Evolutionary conservation across 495 filamentous ascomycete species (phyloP), one percentile per base, ranked within the genome.

Genomic region (Aspergillus ostianus): DNA sequence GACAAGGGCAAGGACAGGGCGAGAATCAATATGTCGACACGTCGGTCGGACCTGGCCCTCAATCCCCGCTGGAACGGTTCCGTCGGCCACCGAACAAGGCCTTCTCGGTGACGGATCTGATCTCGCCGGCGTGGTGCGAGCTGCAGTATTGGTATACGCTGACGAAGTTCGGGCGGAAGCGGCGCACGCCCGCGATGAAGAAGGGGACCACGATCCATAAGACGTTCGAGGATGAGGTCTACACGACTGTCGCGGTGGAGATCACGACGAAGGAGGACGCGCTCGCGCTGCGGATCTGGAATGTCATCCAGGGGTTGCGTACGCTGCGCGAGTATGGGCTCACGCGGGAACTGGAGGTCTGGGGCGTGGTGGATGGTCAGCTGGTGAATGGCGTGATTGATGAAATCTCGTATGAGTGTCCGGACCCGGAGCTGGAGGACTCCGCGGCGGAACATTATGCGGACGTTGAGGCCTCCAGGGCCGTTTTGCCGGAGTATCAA

Each of bases 91-190:
- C 90, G 0, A 87, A 83, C 63, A 93, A 90, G 64, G 83, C 89
- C 0, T 83, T 98, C n/a, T 91, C 90, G 0, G 94, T 98, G 5
- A 90, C 91, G 2, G 94, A 98, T 71, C 69, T 98, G 47, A 83
- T 93, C 2, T 88, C 89, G 15, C 92, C 92, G 2, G 85, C 92
- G 9, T 98, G 94, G 94, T 98, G 94, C 70, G 95, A 98, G 71
- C 73, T 97, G 48, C 94, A 98, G 70, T 93, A 96, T 64, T 90
- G 85, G 80, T 98, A 92, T 76, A 87, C 84, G 0, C 81, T 98
- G 30, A 89, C 85, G 3, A 85, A 83, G 47, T 82, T 88, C 66
- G 95, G 95, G 18, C 82, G 80, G 64, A 92, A 87, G 72, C 85
- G 78, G 53, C 71, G 77, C 2, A 98, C 95, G 0, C 70, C 82